Evolutionary conservation across 805 yeast species (phyloP).

Genomic region (Candida qinlingensis): DNA sequence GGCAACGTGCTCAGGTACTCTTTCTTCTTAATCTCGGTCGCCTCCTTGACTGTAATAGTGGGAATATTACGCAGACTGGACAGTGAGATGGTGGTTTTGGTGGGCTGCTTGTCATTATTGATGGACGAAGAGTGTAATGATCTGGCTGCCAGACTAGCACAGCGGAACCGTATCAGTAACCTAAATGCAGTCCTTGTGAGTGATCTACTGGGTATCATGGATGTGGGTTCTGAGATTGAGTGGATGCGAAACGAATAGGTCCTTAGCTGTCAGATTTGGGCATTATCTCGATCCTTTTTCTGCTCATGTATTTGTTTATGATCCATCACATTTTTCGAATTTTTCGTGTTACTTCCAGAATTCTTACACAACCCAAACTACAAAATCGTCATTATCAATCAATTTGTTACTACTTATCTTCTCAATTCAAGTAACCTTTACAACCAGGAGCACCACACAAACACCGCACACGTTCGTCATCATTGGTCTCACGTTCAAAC

Average conservation of each 20-base stretch:
- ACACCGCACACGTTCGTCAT: slow-evolving; percentile 83
- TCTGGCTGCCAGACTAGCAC: background rate
- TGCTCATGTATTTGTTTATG: background rate
- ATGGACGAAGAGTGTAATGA: background rate
- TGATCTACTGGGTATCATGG: too few relatives aligned
- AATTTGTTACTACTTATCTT: background rate
- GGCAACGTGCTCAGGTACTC: slow-evolving; percentile 21
- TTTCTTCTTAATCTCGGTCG: background rate
- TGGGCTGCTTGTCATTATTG: background rate
- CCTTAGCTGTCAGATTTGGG: too few relatives aligned
- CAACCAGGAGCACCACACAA: slow-evolving; percentile 94
- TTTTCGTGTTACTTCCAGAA: background rate
- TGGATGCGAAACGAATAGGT: too few relatives aligned
- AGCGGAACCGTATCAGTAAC: background rate
- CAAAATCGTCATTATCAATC: background rate
- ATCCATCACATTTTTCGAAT: background rate
- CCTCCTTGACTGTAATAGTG: background rate
- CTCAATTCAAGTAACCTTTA: slow-evolving; percentile 79
- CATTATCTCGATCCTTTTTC: background rate
- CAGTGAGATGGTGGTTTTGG: background rate
- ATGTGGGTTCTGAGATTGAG: too few relatives aligned
- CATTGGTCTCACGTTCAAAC: slow-evolving; percentile 86
- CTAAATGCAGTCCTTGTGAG: background rate
- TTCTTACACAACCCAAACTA: background rate
- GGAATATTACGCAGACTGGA: background rate